These are phyloP conservation scores for Metschnikowia sp. DNA, from an alignment of 805 yeast genomes.

Conservation along the genomic window DNA sequence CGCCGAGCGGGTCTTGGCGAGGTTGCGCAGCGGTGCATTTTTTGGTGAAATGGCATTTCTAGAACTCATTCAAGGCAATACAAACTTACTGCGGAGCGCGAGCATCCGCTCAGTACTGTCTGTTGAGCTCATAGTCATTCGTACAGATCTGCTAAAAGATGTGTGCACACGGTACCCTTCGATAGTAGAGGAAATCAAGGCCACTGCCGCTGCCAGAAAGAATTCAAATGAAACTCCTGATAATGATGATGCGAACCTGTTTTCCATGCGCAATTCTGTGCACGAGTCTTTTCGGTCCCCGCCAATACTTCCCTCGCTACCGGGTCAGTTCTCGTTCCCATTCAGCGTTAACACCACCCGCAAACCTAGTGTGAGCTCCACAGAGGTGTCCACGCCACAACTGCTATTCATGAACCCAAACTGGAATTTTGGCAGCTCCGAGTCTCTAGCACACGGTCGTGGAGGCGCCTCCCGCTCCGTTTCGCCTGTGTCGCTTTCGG, in stretches of 20 bases:
- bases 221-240: conserved; percentile 10
- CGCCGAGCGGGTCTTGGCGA: conserved; percentile 48
- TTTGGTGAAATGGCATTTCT: conserved; percentile 79
- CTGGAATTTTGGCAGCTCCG: conserved; percentile 18
- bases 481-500: conserved; percentile 17
- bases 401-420: conserved; percentile 19
- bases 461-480: conserved; percentile 11
- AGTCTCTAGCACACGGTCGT: background rate
- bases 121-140: conserved; percentile 58
- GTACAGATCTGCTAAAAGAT: conserved; percentile 51
- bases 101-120: conserved; percentile 59
- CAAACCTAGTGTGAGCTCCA: background rate
- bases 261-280: background rate
- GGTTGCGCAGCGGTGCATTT: conserved; percentile 60
- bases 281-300: background rate
- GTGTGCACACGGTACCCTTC: conserved; percentile 57
- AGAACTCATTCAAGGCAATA: conserved; percentile 36
- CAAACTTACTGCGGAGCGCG: conserved; percentile 48
- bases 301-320: background rate
- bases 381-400: conserved; percentile 6
- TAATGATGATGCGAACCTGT: background rate
- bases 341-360: background rate
- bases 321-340: background rate
- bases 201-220: conserved; percentile 55
- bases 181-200: conserved; percentile 55